Conservation (phyloP, 2,329 filamentous ascomycete species). For the Penicillium thymicola region DNA sequence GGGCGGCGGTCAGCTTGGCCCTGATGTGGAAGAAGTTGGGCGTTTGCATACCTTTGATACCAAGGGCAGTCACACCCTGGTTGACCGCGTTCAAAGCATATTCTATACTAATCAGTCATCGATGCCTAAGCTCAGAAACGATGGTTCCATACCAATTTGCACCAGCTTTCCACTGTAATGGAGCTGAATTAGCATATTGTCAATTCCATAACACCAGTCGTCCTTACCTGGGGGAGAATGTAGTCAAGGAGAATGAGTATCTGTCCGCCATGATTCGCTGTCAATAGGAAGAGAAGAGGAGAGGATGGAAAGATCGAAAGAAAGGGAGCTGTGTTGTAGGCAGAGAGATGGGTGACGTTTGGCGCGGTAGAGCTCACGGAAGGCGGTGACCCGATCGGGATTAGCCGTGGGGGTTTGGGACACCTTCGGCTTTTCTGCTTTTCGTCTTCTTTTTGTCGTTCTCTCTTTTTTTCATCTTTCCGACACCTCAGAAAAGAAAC, state of each 20-base stretch:
- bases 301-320: slow-evolving; percentile 14
- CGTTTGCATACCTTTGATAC: slow-evolving; percentile 78
- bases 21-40: neutral
- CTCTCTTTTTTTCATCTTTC: neutral
- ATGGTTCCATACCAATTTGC: slow-evolving; percentile 71
- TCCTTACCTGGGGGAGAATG: slow-evolving; percentile 87
- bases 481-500: slow-evolving; percentile 19
- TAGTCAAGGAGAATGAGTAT: slow-evolving; percentile 99
- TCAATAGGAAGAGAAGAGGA: slow-evolving; percentile 14
- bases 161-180: slow-evolving; percentile 86
- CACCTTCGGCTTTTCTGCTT: slow-evolving; percentile 16
- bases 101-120: slow-evolving; percentile 56
- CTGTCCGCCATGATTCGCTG: slow-evolving; percentile 76
- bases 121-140: neutral
- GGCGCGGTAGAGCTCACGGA: slow-evolving; percentile 25
- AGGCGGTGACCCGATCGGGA: slow-evolving; percentile 21
- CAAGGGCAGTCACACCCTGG: slow-evolving; percentile 95
- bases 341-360: slow-evolving; percentile 33
- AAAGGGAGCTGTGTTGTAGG: slow-evolving; percentile 23
- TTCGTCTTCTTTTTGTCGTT: slow-evolving; percentile 6
- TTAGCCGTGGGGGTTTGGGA: slow-evolving; percentile 9
- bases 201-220: slow-evolving; percentile 16
- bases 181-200: slow-evolving; percentile 44
- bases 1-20: slow-evolving; percentile 16
- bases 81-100: slow-evolving; percentile 99